Base-by-base conservation (phyloP, 495 filamentous ascomycete species). In the Recurvomyces mirabilis region DNA sequence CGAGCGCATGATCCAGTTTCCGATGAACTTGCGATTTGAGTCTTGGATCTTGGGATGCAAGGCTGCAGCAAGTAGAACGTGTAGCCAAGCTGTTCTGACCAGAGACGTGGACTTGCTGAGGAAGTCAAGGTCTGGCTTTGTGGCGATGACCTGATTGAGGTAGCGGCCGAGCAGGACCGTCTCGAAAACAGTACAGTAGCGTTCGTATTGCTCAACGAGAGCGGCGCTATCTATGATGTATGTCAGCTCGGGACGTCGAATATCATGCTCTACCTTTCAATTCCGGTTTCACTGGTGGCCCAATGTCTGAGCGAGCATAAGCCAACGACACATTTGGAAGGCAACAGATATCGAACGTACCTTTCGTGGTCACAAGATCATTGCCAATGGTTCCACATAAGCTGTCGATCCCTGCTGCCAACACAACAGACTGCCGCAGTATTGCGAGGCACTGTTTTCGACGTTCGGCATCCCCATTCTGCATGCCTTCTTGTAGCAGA, bases 361-460 rank as follows among this genome's bases (percentile, higher is more conserved):
- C n/a, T n/a, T n/a, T n/a, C n/a, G n/a, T n/a, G n/a, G n/a, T n/a
- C n/a, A n/a, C n/a, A 3, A 25, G 24, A 40, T 40, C 12, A 5
- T 25, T 9, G 39, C 45, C 13, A 41, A 49, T 58, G 35, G n/a
- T n/a, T n/a, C n/a, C n/a, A n/a, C n/a, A n/a, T n/a, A n/a, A 19
- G 5, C 11, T 20, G 4, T 37, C 34, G 4, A 10, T 19, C 17
- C 19, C 17, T 37, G 33, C 25, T 0, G 58, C 45, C 13, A 60
- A 20, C 1, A 35, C 33, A 9, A 70, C 17, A 1, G 68, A 67
- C 13, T 38, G 56, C 25, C 51, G 58, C 17, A 71, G 49, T 24
- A 71, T 69, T 18, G 59, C 54, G 4, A 70, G 55, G 39, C 66
- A 68, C 26, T 61, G 57, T 50, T 70, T 70, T 13, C 66, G 58